phyloP scores from a whole-genome alignment of 169 alveolate species.

The Toxoplasma gondii region DNA sequence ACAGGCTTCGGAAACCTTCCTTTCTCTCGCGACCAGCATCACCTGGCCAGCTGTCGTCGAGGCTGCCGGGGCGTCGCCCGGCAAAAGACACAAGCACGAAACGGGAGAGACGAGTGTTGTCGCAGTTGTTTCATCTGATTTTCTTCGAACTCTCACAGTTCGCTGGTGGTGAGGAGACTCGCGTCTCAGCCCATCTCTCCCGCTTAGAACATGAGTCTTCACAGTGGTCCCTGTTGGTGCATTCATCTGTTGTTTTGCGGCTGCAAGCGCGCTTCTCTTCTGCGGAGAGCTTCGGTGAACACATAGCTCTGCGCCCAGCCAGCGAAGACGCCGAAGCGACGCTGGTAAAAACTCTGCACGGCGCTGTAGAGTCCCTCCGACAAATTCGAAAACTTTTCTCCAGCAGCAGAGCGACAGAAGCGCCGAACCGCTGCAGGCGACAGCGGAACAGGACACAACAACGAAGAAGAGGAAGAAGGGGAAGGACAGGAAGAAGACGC shows the following conservation, averaged over 20 bases:
- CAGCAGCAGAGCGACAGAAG: neutral
- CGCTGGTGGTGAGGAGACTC: no score
- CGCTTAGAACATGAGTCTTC: no score
- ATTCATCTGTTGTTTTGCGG: no score
- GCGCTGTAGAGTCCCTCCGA: neutral
- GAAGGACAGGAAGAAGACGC: neutral
- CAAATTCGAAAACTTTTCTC: neutral
- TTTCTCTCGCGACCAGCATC: no score
- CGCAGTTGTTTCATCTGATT: no score
- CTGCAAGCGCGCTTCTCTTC: neutral
- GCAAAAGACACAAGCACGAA: no score
- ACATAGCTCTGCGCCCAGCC: slow-evolving; percentile 55
- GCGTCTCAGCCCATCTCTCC: neutral
- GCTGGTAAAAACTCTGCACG: slow-evolving; percentile 18
- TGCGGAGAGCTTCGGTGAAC: slow-evolving; percentile 15
- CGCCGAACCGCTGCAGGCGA: neutral
- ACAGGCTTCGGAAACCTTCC: no score
- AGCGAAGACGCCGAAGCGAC: slow-evolving; percentile 26
- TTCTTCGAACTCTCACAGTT: no score
- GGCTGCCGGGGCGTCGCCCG: no score
- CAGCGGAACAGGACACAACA: neutral
- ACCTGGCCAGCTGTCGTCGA: no score
- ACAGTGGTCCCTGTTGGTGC: no score
- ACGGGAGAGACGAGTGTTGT: no score
- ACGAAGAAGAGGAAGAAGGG: neutral